Base-by-base conservation (phyloP, 352 stramenopile species). In the Poterioochromonas sp. region DNA sequence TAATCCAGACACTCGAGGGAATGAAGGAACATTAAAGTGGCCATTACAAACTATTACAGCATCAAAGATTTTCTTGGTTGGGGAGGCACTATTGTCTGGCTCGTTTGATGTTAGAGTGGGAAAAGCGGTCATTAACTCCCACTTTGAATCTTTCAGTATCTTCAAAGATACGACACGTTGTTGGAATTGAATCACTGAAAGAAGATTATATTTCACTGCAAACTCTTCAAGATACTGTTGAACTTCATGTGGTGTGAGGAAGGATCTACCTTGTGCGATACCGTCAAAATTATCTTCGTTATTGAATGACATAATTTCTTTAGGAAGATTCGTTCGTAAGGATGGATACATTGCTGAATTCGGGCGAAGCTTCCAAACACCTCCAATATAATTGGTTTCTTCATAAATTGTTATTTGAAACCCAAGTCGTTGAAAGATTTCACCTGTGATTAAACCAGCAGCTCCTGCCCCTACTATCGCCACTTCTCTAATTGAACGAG, bases 281-380 rank as follows among this genome's bases (percentile, higher is more conserved):
- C 8, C 8, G 44, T 53, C 44, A 54, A 88, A 88, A 34, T 76
- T 71, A 62, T 80, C 65, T 44, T 84, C 83, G 0, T 81, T 51
- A 53, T 51, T 68, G 47, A 80, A 87, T 8, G 81, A 60, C 84
- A 88, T 88, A 18, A 85, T 43, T 71, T 87, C 54, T 32, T 86
- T 87, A 22, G 84, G 84, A 35, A 88, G 64, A 58, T 88, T 88
- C 26, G 83, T 87, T 54, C 82, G 69, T 32, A 88, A 79, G 40
- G 70, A 79, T 32, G 82, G 62, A 77, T 88, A 87, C 44, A 87
- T 82, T 40, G 76, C 79, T 2, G 12, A 44, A 41, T 53, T 51
- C 3, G 40, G 0, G 20, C 80, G 80, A 32, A 32, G 29, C 29
- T 74, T 60, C 78, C 78, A 81, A 15, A 81, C 77, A 35, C 76